Evolutionary conservation across 805 yeast species (phyloP).

Genomic region (Dipodascus geniculatus): DNA sequence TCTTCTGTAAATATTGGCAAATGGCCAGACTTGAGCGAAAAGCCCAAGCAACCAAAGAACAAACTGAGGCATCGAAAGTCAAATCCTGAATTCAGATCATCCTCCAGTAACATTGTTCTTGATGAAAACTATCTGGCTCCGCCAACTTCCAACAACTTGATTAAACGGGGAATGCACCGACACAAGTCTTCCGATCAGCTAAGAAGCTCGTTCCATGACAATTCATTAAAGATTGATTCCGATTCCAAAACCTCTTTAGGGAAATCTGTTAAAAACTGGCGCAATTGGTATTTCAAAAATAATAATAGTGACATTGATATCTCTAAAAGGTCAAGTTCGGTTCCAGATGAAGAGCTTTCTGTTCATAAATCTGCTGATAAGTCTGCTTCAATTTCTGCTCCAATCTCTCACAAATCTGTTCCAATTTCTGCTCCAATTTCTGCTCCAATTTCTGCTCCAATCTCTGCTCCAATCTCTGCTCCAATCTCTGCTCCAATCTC

Average conservation of each 20-base stretch:
- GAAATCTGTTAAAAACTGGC: conserved; percentile 19
- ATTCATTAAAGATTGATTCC: neutral
- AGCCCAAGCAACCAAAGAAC: neutral
- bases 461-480: no score
- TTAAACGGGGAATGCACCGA: neutral
- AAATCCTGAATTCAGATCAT: neutral
- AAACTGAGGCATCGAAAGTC: conserved; percentile 1
- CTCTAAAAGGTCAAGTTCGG: neutral
- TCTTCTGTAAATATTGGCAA: conserved; percentile 21
- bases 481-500: no score
- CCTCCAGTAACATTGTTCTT: neutral
- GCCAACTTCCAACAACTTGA: neutral
- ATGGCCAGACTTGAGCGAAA: neutral
- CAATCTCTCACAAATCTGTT: no score
- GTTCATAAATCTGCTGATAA: no score
- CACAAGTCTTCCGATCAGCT: conserved; percentile 1
- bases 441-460: no score
- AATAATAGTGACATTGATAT: neutral
- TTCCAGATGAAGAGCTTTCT: no score
- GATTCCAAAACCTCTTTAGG: conserved; percentile 9
- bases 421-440: no score
- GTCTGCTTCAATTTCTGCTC: no score
- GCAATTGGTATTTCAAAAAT: conserved; percentile 15
- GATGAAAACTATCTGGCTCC: neutral
- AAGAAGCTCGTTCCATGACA: neutral